Evolutionary conservation across 768 basidiomycete genomes (phyloP).

Genomic region (Russula abietina): DNA sequence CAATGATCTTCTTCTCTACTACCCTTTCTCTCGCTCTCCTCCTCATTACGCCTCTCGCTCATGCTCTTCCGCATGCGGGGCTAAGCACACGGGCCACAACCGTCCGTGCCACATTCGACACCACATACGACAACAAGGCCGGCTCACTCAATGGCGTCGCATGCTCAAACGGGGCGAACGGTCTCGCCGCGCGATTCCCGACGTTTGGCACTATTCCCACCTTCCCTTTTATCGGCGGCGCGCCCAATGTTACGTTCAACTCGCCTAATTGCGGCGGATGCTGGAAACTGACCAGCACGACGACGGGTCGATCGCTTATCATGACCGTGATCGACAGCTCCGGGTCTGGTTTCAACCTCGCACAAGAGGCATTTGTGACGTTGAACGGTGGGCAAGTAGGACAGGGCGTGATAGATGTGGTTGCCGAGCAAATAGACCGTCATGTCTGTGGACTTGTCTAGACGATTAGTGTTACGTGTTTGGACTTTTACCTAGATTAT

Average conservation of each 20-base stretch:
- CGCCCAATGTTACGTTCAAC: slow-evolving; percentile 44
- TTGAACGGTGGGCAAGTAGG: too few species aligned
- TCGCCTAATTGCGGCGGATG: slow-evolving; percentile 50
- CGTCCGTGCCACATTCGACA: slow-evolving; percentile 35
- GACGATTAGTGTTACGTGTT: too few species aligned
- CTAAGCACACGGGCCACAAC: too few species aligned
- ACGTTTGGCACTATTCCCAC: too few species aligned
- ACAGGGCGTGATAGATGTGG: too few species aligned
- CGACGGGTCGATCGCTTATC: slow-evolving; percentile 34
- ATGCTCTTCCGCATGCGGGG: not conserved
- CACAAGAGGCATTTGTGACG: too few species aligned
- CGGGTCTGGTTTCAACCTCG: slow-evolving; percentile 35
- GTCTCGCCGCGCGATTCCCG: too few species aligned
- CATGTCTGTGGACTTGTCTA: slow-evolving; percentile 24
- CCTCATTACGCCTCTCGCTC: not conserved
- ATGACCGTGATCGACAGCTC: slow-evolving; percentile 49
- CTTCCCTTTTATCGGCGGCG: slow-evolving; percentile 56
- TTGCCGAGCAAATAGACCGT: slow-evolving; percentile 27
- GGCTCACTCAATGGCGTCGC: slow-evolving; percentile 40
- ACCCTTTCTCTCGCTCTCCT: slow-evolving; percentile 1
- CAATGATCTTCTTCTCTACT: not conserved
- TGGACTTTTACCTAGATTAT: too few species aligned
- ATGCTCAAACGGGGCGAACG: too few species aligned
- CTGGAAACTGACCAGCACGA: too few species aligned
- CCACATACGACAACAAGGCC: slow-evolving; percentile 41